These are phyloP conservation scores for Elymus sibiricus DNA, from an alignment of 176 grass and related monocot species.

Conservation along the genomic window DNA sequence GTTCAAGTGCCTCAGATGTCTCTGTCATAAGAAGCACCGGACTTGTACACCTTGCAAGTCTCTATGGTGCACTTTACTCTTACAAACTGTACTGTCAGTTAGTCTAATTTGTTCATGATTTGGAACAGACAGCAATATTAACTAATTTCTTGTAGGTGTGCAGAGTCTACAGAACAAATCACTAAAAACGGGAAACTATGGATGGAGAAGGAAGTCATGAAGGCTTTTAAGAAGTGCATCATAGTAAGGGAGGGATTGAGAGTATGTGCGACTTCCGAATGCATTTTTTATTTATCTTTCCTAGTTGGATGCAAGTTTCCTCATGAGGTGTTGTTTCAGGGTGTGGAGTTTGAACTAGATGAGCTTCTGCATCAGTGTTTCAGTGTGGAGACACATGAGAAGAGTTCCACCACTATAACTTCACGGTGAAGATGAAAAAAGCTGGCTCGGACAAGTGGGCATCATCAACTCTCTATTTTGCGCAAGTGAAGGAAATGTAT, in stretches of 20 bases:
- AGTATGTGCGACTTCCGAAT: neutral
- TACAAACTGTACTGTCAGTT: neutral
- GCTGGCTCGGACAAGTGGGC: neutral
- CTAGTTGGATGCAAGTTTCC: neutral
- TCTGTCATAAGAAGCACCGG: neutral
- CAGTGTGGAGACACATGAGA: neutral
- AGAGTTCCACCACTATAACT: neutral
- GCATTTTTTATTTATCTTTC: neutral
- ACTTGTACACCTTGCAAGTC: neutral
- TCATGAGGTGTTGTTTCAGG: neutral
- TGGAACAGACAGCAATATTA: neutral
- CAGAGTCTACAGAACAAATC: neutral
- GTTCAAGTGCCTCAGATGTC: neutral
- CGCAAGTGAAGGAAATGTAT: slow-evolving; percentile 27
- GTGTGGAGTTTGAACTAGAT: neutral
- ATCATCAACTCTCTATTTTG: neutral
- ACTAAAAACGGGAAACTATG: neutral
- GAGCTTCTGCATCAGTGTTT: neutral
- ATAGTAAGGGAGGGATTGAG: neutral
- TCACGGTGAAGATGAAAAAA: neutral
- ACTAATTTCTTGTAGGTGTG: neutral
- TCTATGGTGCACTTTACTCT: neutral
- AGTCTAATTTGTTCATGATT: neutral
- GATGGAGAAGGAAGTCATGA: slow-evolving; percentile 3
- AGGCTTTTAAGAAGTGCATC: slow-evolving; percentile 1